Percentiles rank a stretch among this genome's conserved stretches.
Conservation (phyloP, 2,329 filamentous ascomycete species). For the Sclerotinia nivalis region DNA sequence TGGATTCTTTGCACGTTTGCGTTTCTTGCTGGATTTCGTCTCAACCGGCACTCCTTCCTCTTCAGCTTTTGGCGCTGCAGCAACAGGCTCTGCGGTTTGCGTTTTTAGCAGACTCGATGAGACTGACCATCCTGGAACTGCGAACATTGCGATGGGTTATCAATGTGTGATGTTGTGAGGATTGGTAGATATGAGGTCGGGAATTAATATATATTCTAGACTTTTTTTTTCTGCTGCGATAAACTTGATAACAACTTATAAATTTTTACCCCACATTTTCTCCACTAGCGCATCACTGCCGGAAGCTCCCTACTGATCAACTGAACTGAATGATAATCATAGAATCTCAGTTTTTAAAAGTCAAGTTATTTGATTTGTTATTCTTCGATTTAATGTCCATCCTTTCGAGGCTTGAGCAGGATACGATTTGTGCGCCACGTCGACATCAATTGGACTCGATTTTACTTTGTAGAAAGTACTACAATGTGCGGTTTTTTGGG, state of each 20-base stretch:
- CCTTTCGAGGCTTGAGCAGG: background rate
- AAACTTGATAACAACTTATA: conserved; percentile 12
- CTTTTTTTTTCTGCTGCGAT: conserved; percentile 13
- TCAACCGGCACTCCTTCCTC: conserved; percentile 33
- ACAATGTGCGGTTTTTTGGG: too few species aligned
- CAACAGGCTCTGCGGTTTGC: conserved; percentile 49
- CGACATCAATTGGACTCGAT: background rate
- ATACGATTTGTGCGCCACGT: too few species aligned
- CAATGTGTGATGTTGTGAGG: background rate
- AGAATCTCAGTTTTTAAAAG: background rate
- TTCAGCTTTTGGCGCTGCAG: conserved; percentile 5
- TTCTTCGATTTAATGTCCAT: background rate
- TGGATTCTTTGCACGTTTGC: conserved; percentile 54
- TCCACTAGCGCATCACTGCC: background rate
- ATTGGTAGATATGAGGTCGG: background rate
- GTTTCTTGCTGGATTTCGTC: conserved; percentile 48
- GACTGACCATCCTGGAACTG: conserved; percentile 89
- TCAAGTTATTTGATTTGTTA: background rate
- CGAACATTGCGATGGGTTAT: conserved; percentile 66
- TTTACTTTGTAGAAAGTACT: too few species aligned
- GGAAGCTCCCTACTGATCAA: background rate
- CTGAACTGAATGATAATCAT: background rate
- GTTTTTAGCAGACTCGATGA: conserved; percentile 69
- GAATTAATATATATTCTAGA: background rate
- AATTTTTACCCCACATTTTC: conserved; percentile 5